Evolutionary conservation across 2,329 filamentous ascomycete genomes (phyloP), one percentile per base, ranked within the genome.

Genomic region (Curvularia hawaiiensis): DNA sequence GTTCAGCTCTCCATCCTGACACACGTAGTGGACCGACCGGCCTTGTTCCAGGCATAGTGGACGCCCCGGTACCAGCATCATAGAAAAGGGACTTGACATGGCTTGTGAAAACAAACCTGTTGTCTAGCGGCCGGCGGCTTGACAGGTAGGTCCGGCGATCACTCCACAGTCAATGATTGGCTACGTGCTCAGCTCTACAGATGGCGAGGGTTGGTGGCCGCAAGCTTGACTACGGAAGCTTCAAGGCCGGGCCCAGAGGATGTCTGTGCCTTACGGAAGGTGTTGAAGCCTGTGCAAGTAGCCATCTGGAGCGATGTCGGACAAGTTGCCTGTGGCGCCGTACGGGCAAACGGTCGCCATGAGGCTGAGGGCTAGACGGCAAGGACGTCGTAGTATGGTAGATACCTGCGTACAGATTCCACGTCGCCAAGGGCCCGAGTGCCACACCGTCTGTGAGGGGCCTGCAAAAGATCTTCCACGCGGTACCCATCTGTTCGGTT

Each of bases 121-220:
- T 33, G 50, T 50, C 40, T 47, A 30, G n/a, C 7, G 39, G 30
- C 39, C 43, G 41, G 30, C 22, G 24, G 22, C 16, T 11, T 30
- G 24, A 10, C 14, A 47, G 38, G 51, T 56, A 65, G 35, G 60
- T 65, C 43, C 60, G 64, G 64, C 60, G 60, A 65, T 41, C 16
- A 33, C 50, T 66, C 64, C 64, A 56, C 43, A 41, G 24, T 22
- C 11, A 12, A 40, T 64, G 54, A 64, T 63, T 66, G 51, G 63
- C 38, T 33, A n/a, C 11, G n/a, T 24, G 20, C 28, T 31, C n/a
- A 20, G 24, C 16, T 41, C 20, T 43, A 12, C 22, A 30, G 18
- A 20, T 14, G 22, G 33, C n/a, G 9, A 20, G 35, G 12, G 18
- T 22, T 44, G 33, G 22, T 31, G 35, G 56, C 52, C 35, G 40